Base-by-base conservation (phyloP, 2,329 filamentous ascomycete genomes). In the Exophiala sp. region DNA sequence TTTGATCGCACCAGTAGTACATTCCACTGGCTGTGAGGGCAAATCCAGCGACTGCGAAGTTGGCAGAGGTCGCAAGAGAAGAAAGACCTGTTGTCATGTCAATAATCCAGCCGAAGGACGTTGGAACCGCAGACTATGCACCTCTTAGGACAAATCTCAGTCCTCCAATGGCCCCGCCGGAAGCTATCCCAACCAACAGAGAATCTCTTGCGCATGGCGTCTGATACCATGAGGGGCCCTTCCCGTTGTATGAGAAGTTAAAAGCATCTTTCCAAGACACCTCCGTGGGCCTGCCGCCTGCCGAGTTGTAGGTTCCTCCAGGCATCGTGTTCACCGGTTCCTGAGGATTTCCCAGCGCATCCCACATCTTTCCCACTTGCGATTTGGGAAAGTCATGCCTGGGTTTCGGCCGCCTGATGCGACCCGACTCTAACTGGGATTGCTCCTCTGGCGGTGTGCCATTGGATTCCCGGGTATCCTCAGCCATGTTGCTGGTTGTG, bases 21-120 rank as follows among this genome's bases (percentile, higher is more conserved):
- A 84, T 83, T 23, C 77, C 76, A 40, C 85, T 73, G n/a, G 85
- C 83, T 5, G 78, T 79, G 16, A 85, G 65, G 19, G 83, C 74
- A 66, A 93, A 95, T 29, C 81, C 76, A 5, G 82, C 86, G 4
- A 93, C 88, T 0, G 88, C 89, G 86, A 87, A 95, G 63, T 94
- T 94, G 29, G 85, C 83, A 1, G 13, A 46, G 24, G 27, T 56
- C 41, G 13, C 19, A 45, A 30, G 30, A 40, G 50, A 56, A 24
- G 35, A 40, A 48, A 56, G 52, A 18, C 48, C 48, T 45, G 43
- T 46, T 38, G 32, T 14, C 13, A 16, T 27, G 41, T 58, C 43
- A 58, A 46, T 30, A 1, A 10, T 13, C 16, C 18, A 23, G 8
- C 44, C 24, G 32, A 32, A 23, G 18, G 18, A 2, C 16, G 18